Evolutionary conservation across 164 flowering plant species (phyloP).

Genomic region (Vitis rotundifolia): DNA sequence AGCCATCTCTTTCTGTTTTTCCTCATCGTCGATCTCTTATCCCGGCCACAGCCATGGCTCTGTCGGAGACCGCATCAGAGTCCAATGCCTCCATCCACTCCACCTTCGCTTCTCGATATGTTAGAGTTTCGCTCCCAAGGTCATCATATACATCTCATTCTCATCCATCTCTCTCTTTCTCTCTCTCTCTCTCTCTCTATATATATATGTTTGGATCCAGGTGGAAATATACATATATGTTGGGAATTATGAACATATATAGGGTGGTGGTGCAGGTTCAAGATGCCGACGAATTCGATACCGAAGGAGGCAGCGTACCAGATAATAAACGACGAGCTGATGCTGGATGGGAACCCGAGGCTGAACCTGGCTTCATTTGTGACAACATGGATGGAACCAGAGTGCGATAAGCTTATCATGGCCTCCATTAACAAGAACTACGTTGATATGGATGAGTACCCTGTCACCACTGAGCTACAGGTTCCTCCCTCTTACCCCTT

Average conservation of each 20-base stretch:
- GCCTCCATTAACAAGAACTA: constrained; percentile 44
- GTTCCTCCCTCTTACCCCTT: constrained; percentile 2
- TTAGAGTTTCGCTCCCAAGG: constrained; percentile 35
- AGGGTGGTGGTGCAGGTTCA: constrained; percentile 20
- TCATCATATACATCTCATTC: neutral
- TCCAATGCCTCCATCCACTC: constrained; percentile 34
- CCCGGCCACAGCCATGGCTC: constrained; percentile 25
- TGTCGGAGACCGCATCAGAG: constrained; percentile 24
- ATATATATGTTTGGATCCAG: neutral
- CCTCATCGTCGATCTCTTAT: neutral
- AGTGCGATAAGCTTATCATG: constrained; percentile 49
- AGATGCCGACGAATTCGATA: constrained; percentile 37
- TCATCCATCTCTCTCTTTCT: neutral
- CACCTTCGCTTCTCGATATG: constrained; percentile 43
- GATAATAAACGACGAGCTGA: constrained; percentile 46
- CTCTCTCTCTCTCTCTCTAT: neutral
- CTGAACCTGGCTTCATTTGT: constrained; percentile 46
- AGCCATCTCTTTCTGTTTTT: too few relatives aligned
- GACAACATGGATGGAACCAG: constrained; percentile 54
- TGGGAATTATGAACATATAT: neutral
- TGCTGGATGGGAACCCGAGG: constrained; percentile 52
- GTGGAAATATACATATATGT: neutral
- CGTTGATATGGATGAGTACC: constrained; percentile 52
- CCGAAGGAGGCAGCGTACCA: constrained; percentile 52
- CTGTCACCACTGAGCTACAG: constrained; percentile 54